Base-by-base conservation (phyloP, 2,329 filamentous ascomycete genomes). In the Aspergillus sp. region DNA sequence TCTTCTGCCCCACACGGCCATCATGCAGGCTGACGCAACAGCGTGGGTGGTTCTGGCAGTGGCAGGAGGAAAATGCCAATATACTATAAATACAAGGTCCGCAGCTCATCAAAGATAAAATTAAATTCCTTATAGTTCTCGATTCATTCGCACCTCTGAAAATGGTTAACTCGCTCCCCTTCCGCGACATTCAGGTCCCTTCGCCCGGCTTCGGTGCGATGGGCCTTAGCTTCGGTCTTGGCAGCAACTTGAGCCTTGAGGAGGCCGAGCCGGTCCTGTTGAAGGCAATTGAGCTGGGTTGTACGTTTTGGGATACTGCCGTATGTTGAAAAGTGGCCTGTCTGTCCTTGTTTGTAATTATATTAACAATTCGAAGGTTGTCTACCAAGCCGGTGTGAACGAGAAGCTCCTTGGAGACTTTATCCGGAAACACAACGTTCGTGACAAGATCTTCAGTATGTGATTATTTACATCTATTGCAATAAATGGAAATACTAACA, bases 361-460 rank as follows among this genome's bases (percentile, higher is more conserved):
- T 18, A 16, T 16, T 42, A 2, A 16, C 9, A 6, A 1, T 2
- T 49, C 16, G 5, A 12, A 81, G 78, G 79, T 82, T 22, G 73
- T 77, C 4, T 83, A 82, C 59, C 66, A 73, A 65, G 74, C 75
- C 1, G 80, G 80, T 39, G 74, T 81, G 12, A 82, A 83, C 52
- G 81, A 83, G 56, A 81, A 80, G 67, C 73, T 83, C 0, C 68
- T 83, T 0, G 81, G 80, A 3, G 79, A 82, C 32, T 83, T 82
- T 60, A 81, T 83, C 60, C 67, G 76, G 24, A 83, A 82, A 64
- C 80, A 83, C 67, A 80, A 82, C 52, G 71, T 80, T 10, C 78
- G 81, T 1, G 80, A 82, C 56, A 81, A 82, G 62, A 45, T 82
- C n/a, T 82, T 82, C 61, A 67, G 79, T 80, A 60, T 55, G 77